These are phyloP conservation scores for Euphorbia corollata DNA, from an alignment of 441 rosid species.

Conservation along the genomic window DNA sequence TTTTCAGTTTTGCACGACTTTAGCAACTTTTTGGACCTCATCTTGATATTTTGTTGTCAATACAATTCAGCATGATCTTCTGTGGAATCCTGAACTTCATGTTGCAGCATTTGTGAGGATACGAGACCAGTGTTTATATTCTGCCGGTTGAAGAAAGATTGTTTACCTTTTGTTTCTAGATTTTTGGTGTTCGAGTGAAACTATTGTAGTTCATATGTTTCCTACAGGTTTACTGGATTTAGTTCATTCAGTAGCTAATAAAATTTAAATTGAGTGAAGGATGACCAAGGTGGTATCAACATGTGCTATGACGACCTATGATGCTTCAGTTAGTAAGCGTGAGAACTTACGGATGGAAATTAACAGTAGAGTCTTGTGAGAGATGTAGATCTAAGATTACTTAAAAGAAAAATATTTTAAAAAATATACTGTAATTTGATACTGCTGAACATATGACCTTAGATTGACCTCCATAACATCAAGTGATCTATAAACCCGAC, in stretches of 20 bases:
- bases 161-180: neutral
- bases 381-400: too few species aligned
- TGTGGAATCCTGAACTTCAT: neutral
- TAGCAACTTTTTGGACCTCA: neutral
- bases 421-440: too few species aligned
- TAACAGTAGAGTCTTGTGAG: too few species aligned
- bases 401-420: too few species aligned
- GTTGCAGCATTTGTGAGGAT: neutral
- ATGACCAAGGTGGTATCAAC: too few species aligned
- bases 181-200: neutral
- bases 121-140: neutral
- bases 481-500: too few species aligned
- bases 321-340: neutral
- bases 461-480: too few species aligned
- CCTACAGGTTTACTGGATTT: neutral
- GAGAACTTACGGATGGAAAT: too few species aligned
- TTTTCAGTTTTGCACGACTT: conserved; percentile 1
- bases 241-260: neutral
- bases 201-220: neutral
- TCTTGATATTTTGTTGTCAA: neutral
- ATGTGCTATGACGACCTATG: too few species aligned
- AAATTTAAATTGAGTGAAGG: neutral
- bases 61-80: neutral
- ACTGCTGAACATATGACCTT: too few species aligned
- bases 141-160: neutral